Evolutionary conservation across 2,329 filamentous ascomycete genomes (phyloP).

Genomic region (Colletotrichum orchidophilum): DNA sequence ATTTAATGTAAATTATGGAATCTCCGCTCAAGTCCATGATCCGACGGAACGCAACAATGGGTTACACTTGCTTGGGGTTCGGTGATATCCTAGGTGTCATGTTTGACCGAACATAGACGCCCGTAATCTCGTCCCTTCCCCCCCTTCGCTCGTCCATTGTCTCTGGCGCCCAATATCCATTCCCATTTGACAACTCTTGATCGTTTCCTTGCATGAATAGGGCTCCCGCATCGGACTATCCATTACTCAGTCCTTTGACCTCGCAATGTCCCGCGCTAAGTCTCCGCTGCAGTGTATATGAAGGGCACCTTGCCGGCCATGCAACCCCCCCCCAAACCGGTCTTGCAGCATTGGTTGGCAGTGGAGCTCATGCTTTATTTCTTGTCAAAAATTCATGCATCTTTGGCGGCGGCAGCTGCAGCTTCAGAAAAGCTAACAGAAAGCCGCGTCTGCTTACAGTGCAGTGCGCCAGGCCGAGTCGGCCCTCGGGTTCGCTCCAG

Average conservation of each 20-base stretch:
- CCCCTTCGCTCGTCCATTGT: background rate
- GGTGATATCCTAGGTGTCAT: background rate
- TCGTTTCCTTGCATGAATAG: slow-evolving; percentile 30
- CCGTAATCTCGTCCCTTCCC: background rate
- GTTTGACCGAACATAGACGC: background rate
- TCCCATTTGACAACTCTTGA: slow-evolving; percentile 18
- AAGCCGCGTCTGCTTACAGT: background rate
- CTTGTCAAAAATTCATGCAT: slow-evolving; percentile 9
- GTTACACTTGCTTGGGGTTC: background rate
- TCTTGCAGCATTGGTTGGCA: background rate
- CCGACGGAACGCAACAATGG: slow-evolving; percentile 6
- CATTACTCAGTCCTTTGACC: slow-evolving; percentile 10
- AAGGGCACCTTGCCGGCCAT: slow-evolving; percentile 15
- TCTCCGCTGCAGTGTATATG: background rate
- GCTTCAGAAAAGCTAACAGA: slow-evolving; percentile 7
- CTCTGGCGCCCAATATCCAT: background rate
- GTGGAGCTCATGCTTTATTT: background rate
- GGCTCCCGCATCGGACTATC: slow-evolving; percentile 18
- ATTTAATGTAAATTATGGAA: background rate
- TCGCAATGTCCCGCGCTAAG: background rate
- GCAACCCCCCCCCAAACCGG: slow-evolving; percentile 2
- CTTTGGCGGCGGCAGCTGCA: background rate
- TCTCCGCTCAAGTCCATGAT: background rate
- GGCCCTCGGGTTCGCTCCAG: background rate
- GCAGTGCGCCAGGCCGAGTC: background rate